A percentile compares a stretch with the other conserved stretches of the same genome.
Conservation (phyloP, 1,284 basidiomycete genomes). For the Irpex sp. region DNA sequence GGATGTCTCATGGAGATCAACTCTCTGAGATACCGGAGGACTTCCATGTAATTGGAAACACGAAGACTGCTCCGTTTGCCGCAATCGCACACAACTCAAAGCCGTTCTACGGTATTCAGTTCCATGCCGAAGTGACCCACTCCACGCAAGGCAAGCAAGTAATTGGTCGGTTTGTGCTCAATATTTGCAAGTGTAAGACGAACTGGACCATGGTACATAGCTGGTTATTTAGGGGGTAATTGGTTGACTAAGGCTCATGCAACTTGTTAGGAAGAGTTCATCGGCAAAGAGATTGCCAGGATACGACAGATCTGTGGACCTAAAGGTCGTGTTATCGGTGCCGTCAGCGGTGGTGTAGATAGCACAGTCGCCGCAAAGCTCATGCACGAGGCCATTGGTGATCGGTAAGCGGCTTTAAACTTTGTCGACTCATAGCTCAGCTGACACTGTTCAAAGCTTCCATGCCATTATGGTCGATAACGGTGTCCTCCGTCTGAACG, state of each 20-base stretch:
- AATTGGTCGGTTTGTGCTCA: conserved; percentile 83
- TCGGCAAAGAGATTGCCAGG: conserved; percentile 93
- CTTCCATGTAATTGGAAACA: conserved; percentile 89
- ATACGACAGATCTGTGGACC: conserved; percentile 95
- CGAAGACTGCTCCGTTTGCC: conserved; percentile 87
- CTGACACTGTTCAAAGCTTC: conserved; percentile 56
- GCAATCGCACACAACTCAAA: conserved; percentile 91
- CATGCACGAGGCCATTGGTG: conserved; percentile 99
- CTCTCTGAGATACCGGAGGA: conserved; percentile 78
- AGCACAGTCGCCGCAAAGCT: conserved; percentile 98
- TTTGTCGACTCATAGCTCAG: not conserved
- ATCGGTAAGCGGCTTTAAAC: conserved; percentile 53
- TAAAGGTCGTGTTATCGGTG: conserved; percentile 95
- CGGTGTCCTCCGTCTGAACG: conserved; percentile 91
- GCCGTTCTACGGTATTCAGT: conserved; percentile 96
- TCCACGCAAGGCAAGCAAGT: conserved; percentile 89
- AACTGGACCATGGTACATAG: conserved; percentile 91
- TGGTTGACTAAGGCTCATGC: too few species aligned
- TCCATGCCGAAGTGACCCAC: conserved; percentile 99
- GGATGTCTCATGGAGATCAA: conserved; percentile 99
- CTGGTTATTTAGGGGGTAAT: conserved; percentile 9
- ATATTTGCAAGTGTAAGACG: conserved; percentile 79
- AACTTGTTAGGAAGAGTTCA: conserved; percentile 82
- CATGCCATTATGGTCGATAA: conserved; percentile 99
- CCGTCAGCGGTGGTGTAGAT: conserved; percentile 97